Base-by-base conservation (phyloP, 345 rosid species). In the Pseudoturritis turrita region DNA sequence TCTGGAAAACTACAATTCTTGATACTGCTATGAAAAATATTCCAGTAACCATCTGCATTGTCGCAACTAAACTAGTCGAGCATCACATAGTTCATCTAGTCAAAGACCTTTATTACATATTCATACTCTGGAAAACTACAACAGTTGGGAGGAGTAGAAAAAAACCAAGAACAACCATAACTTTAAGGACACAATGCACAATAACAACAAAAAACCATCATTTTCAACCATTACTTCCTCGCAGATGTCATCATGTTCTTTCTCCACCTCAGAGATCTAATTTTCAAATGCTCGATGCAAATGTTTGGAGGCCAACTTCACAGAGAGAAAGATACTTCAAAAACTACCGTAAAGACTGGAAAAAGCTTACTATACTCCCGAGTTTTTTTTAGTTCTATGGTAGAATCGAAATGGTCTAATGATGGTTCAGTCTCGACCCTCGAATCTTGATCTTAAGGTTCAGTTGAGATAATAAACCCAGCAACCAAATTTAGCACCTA, bases 21-120 rank as follows among this genome's bases (percentile, higher is more conserved):
- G 39, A 51, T 19, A 28, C 35, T 7, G 7, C 36, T 60, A 28
- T 25, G 40, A 21, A 15, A 41, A 15, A n/a, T 52, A 39, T 17
- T 23, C 23, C 35, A 29, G 62, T 39, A 70, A 68, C 54, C 44
- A 64, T 49, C 22, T 23, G 50, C 52, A 62, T 52, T 25, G 55
- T 58, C 2, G 9, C 46, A 47, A 52, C 44, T 22, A 52, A 62
- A 62, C 55, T 31, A 41, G 23, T 11, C 4, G 21, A 33, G n/a
- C 29, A 23, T 23, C 47, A 62, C 11, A 45, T 3, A 56, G 9
- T 26, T 73, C 49, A 54, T 64, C 49, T 54, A 33, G 15, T 11
- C 66, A 52, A 39, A n/a, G 46, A 62, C 63, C 57, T 54, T 54
- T 35, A 53, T 17, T 64, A 12, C 6, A 71, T n/a, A 14, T 10